A percentile compares a stretch with the other conserved stretches of the same genome.
Evolutionary conservation across 306 rosid species (phyloP).

Genomic region (Hippophae gyantsensis): DNA sequence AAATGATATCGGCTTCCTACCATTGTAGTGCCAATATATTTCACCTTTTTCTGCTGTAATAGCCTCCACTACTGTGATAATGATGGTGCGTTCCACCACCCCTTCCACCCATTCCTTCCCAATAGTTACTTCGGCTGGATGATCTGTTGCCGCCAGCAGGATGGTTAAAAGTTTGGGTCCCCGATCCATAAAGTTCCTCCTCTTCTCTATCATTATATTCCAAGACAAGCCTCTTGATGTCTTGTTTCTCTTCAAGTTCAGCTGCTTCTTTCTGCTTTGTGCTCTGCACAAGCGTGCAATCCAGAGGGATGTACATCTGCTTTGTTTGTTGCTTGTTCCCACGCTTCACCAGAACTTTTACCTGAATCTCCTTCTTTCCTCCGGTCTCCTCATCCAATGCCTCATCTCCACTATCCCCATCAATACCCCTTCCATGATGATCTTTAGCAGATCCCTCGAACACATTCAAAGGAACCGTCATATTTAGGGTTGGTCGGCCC

Average conservation of each 20-base stretch:
- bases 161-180: slow-evolving; percentile 67
- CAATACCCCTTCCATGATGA: slow-evolving; percentile 66
- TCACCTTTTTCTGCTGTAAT: slow-evolving; percentile 66
- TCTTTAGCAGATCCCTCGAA: slow-evolving; percentile 86
- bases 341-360: slow-evolving; percentile 97
- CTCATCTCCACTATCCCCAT: slow-evolving; percentile 95
- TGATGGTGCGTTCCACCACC: slow-evolving; percentile 62
- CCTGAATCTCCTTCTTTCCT: slow-evolving; percentile 75
- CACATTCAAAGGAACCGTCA: slow-evolving; percentile 91
- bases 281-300: slow-evolving; percentile 81
- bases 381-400: slow-evolving; percentile 60
- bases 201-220: slow-evolving; percentile 98
- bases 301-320: slow-evolving; percentile 89
- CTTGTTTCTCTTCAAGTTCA: slow-evolving; percentile 97
- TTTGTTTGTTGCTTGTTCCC: slow-evolving; percentile 96
- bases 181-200: slow-evolving; percentile 88
- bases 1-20: neutral
- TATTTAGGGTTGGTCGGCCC: slow-evolving; percentile 82
- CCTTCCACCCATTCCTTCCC: slow-evolving; percentile 61
- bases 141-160: slow-evolving; percentile 49
- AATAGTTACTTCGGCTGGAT: slow-evolving; percentile 47
- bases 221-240: slow-evolving; percentile 85
- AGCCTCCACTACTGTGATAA: slow-evolving; percentile 57
- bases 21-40: neutral
- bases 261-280: slow-evolving; percentile 99